These are phyloP conservation scores for Lactifluus volemus DNA, from an alignment of 768 basidiomycete species.

Conservation along the genomic window DNA sequence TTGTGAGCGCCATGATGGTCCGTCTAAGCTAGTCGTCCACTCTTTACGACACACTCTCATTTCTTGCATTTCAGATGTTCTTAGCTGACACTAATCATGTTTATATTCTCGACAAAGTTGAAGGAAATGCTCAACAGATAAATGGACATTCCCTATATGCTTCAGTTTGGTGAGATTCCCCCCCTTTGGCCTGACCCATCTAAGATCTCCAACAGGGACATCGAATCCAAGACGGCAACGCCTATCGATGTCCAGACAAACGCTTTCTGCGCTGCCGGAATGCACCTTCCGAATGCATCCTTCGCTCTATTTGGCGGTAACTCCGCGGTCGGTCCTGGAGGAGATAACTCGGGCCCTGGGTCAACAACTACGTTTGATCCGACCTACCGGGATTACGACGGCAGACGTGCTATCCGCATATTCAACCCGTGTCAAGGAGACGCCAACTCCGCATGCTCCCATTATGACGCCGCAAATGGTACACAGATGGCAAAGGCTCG, in stretches of 20 bases:
- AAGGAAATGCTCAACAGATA: constrained; percentile 60
- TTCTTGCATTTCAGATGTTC: constrained; percentile 48
- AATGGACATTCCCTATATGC: constrained; percentile 70
- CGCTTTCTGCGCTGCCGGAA: constrained; percentile 73
- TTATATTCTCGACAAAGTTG: constrained; percentile 89
- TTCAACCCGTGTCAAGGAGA: constrained; percentile 63
- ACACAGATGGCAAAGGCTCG: constrained; percentile 60
- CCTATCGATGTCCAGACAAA: constrained; percentile 70
- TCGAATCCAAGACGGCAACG: constrained; percentile 45
- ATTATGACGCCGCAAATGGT: constrained; percentile 58
- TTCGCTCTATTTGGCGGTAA: constrained; percentile 74
- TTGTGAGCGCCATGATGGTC: constrained; percentile 49
- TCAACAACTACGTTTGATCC: constrained; percentile 48
- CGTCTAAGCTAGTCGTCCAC: constrained; percentile 7
- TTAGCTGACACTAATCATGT: constrained; percentile 72
- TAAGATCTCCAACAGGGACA: constrained; percentile 39
- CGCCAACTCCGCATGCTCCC: constrained; percentile 44
- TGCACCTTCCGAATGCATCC: constrained; percentile 75
- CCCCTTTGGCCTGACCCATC: neutral
- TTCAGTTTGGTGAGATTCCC: constrained; percentile 46
- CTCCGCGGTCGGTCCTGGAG: constrained; percentile 59
- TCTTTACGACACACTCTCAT: neutral
- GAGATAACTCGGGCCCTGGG: constrained; percentile 39
- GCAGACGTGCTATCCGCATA: constrained; percentile 36
- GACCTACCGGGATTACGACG: constrained; percentile 60